phyloP scores from a whole-genome alignment of 352 stramenopile genomes.

The Phytophthora nicotianae region DNA sequence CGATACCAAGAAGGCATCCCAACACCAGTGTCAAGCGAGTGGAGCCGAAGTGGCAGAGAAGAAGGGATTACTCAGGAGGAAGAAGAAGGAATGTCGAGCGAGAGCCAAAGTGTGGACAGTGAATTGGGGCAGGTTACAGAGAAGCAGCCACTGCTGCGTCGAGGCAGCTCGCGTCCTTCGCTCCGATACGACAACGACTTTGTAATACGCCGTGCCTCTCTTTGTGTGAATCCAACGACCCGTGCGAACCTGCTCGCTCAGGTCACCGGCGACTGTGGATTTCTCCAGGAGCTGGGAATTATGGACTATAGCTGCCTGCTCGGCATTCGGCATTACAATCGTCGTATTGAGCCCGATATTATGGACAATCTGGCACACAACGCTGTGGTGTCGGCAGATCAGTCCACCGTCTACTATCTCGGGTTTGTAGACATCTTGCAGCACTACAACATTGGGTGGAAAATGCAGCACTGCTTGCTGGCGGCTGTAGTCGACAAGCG shows the following conservation, averaged over 20 bases:
- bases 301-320: conserved; percentile 90
- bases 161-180: conserved; percentile 58
- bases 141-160: conserved; percentile 58
- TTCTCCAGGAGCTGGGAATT: conserved; percentile 85
- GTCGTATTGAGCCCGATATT: conserved; percentile 47
- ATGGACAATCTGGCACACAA: conserved; percentile 73
- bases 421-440: conserved; percentile 88
- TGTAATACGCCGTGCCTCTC: conserved; percentile 63
- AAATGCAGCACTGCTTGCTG: conserved; percentile 81
- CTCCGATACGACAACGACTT: conserved; percentile 85
- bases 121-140: conserved; percentile 51
- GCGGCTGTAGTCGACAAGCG: conserved; percentile 74
- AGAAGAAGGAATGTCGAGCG: conserved; percentile 35
- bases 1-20: conserved; percentile 41
- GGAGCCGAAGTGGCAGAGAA: conserved; percentile 39
- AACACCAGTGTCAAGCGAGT: conserved; percentile 49
- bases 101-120: conserved; percentile 35
- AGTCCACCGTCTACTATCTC: conserved; percentile 80
- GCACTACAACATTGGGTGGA: conserved; percentile 86
- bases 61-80: conserved; percentile 26
- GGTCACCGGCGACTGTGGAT: conserved; percentile 84
- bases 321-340: conserved; percentile 68
- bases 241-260: conserved; percentile 78
- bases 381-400: conserved; percentile 77
- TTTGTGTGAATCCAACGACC: conserved; percentile 75